Base-by-base conservation (phyloP, 73 alveolate species). In the Chromera velia region DNA sequence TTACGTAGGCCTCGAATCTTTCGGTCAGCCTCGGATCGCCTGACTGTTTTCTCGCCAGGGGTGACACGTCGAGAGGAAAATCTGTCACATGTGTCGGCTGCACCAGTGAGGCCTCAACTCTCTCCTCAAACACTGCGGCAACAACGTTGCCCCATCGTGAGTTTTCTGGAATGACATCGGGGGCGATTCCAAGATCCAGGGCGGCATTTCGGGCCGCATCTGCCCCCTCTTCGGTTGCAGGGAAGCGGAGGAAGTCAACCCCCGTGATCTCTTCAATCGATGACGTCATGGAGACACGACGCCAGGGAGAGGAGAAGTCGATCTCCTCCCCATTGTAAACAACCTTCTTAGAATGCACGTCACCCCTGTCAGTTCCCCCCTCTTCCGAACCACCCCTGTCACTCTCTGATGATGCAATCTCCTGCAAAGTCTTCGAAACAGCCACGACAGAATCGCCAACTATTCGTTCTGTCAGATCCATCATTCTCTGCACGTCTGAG, bases 291-390 rank as follows among this genome's bases (percentile, higher is more conserved):
- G 95, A 86, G 65, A 94, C 88, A 89, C 97, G 91, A 63, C 85
- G 88, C 91, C 89, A 95, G 62, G 98, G 99, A n/a, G 98, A 97
- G 65, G 96, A 85, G 88, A 95, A 93, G 78, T 92, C 96, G 62
- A 95, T 84, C 79, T 81, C 95, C 67, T 87, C 64, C 62, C 80
- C 89, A 13, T 78, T 83, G 33, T 94, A 96, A 34, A 88, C 91
- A 1, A 81, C 82, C 46, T 71, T 48, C 73, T 81, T 73, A 79
- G 88, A 89, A 80, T 82, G 28, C 96, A 95, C 80, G 74, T n/a
- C n/a, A n/a, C n/a, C n/a, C n/a, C n/a, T n/a, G n/a, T 87, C 86
- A 83, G 92, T 91, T 46, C 92, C 70, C 33, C 99, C 99, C n/a
- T n/a, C n/a, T n/a, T n/a, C n/a, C n/a, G n/a, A n/a, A n/a, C n/a